Conservation (phyloP, 1,139 yeast genomes). For the Blastobotrys serpentis region DNA sequence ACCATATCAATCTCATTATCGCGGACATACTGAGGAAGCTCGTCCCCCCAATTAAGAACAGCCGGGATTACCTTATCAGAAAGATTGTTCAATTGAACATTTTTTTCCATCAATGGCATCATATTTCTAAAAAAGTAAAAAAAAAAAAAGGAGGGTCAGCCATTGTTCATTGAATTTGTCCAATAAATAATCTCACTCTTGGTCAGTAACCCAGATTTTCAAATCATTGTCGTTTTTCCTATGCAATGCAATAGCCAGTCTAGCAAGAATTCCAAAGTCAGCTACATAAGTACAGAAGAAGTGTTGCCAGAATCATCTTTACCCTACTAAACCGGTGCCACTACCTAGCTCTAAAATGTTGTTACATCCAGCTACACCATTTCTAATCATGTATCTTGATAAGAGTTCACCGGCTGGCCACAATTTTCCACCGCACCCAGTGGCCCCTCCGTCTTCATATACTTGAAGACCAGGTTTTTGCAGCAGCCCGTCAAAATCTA, state of each 20-base stretch:
- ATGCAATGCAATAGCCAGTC: conserved; percentile 39
- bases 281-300: too few species aligned
- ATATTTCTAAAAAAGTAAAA: conserved; percentile 33
- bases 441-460: conserved; percentile 54
- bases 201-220: conserved; percentile 47
- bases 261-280: too few species aligned
- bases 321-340: conserved; percentile 57
- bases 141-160: too few species aligned
- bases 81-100: conserved; percentile 44
- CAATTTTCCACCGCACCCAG: conserved; percentile 60
- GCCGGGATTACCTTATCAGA: conserved; percentile 41
- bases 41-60: conserved; percentile 51
- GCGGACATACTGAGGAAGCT: conserved; percentile 40
- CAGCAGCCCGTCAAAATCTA: conserved; percentile 46
- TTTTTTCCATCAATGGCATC: conserved; percentile 48
- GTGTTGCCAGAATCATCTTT: conserved; percentile 2
- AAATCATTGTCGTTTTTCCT: conserved; percentile 33
- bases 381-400: conserved; percentile 44
- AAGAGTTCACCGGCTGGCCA: conserved; percentile 60
- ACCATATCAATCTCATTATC: conserved; percentile 44
- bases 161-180: too few species aligned
- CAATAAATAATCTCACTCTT: conserved; percentile 31
- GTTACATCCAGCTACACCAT: conserved; percentile 30
- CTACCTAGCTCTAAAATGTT: conserved; percentile 52
- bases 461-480: conserved; percentile 42